phyloP scores from a whole-genome alignment of 176 grass and related monocot genomes.

The Canna indica region DNA sequence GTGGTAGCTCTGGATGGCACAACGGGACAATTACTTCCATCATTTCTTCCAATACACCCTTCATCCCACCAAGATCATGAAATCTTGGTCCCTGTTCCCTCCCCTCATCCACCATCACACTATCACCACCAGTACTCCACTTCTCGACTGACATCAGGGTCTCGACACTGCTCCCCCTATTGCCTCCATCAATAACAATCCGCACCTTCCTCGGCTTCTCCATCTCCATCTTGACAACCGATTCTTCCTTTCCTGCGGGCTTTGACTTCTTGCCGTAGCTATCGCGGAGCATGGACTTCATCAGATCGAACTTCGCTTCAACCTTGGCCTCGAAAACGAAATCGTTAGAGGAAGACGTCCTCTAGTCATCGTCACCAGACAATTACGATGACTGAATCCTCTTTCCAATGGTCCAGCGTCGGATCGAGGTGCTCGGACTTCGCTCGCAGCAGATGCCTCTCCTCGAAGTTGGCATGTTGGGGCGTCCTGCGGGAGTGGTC shows the following conservation, averaged over 20 bases:
- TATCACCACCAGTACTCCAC: no score
- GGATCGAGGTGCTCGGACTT: conserved; percentile 16
- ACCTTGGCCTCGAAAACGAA: conserved; percentile 1
- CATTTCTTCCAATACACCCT: no score
- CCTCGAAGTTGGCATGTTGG: no score
- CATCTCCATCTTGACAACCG: conserved; percentile 58
- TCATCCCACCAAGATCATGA: no score
- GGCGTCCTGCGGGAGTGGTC: no score
- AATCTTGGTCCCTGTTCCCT: no score
- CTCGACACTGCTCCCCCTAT: conserved; percentile 25
- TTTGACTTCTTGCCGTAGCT: no score
- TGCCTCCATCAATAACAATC: conserved; percentile 4
- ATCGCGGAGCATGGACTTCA: no score
- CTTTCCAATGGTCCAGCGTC: neutral
- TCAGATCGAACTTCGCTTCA: no score
- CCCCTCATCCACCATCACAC: no score
- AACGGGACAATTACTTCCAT: no score
- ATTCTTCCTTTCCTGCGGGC: conserved; percentile 13
- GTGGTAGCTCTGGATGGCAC: no score
- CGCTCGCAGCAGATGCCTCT: conserved; percentile 10
- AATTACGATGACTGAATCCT: conserved; percentile 8
- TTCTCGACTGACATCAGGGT: conserved; percentile 11
- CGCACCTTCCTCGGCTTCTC: conserved; percentile 41
- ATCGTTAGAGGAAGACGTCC: conserved; percentile 39
- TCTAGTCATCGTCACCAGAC: conserved; percentile 7